Evolutionary conservation across 108 stramenopile species (phyloP).

Genomic region (Epipyxis sp.): DNA sequence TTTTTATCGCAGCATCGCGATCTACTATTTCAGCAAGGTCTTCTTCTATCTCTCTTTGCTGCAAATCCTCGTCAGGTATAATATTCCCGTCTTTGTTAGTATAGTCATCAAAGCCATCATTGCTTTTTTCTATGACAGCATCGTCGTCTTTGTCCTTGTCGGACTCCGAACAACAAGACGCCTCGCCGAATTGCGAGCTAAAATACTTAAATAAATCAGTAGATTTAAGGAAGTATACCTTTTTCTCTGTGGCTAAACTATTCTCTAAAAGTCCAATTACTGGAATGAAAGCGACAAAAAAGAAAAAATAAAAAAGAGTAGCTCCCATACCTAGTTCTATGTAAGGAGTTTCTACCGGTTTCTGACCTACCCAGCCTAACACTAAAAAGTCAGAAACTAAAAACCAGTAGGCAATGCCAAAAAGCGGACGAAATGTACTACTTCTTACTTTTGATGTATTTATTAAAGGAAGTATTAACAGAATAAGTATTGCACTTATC

Average conservation of each 20-base stretch:
- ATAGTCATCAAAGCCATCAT: too few relatives aligned
- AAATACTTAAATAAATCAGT: too few relatives aligned
- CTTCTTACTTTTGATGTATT: constrained; percentile 46
- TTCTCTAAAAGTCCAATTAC: constrained; percentile 22
- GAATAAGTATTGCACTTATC: constrained; percentile 40
- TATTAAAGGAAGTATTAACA: constrained; percentile 45
- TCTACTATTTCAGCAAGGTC: too few relatives aligned
- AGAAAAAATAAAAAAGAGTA: constrained; percentile 43
- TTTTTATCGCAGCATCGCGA: too few relatives aligned
- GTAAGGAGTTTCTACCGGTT: constrained; percentile 48
- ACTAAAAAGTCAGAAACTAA: constrained; percentile 47
- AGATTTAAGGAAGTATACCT: not conserved
- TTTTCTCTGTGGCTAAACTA: constrained; percentile 3
- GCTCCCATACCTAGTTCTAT: constrained; percentile 48
- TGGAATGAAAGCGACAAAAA: constrained; percentile 9
- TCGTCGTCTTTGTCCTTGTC: too few relatives aligned
- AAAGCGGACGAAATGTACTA: constrained; percentile 45
- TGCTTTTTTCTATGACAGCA: too few relatives aligned
- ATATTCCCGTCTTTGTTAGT: too few relatives aligned
- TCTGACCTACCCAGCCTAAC: constrained; percentile 53
- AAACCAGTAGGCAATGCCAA: constrained; percentile 45
- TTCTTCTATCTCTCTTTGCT: too few relatives aligned
- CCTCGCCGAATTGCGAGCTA: too few relatives aligned
- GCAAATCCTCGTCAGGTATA: too few relatives aligned
- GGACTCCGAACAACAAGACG: too few relatives aligned